A percentile compares a stretch with the other conserved stretches of the same genome.
phyloP scores from a whole-genome alignment of 805 yeast species.

The Candida orba region DNA sequence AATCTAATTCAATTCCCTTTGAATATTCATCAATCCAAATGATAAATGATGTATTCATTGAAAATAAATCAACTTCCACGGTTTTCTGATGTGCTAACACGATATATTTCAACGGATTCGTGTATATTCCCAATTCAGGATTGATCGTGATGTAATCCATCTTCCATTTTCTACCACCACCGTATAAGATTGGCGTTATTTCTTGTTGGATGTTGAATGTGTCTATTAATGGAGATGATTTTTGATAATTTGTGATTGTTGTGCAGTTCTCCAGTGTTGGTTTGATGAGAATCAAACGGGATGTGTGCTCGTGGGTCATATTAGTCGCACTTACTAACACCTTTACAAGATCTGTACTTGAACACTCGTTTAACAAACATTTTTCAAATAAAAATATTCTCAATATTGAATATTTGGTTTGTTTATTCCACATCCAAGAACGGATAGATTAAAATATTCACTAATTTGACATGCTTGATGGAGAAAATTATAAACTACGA shows the following conservation, averaged over 20 bases:
- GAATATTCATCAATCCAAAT: constrained; percentile 32
- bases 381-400: too few relatives aligned
- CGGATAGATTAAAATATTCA: too few relatives aligned
- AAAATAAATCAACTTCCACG: constrained; percentile 29
- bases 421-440: too few relatives aligned
- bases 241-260: constrained; percentile 12
- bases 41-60: constrained; percentile 29
- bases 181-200: constrained; percentile 27
- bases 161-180: constrained; percentile 34
- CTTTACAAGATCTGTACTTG: too few relatives aligned
- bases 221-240: constrained; percentile 11
- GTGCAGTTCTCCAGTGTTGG: constrained; percentile 32
- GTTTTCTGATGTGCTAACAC: constrained; percentile 10
- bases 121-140: neutral
- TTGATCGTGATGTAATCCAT: constrained; percentile 7
- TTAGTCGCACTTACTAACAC: too few relatives aligned
- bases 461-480: too few relatives aligned
- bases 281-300: constrained; percentile 9
- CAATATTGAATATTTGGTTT: too few relatives aligned
- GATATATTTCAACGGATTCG: constrained; percentile 8
- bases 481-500: too few relatives aligned
- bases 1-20: constrained; percentile 32
- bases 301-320: too few relatives aligned
- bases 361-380: too few relatives aligned
- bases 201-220: constrained; percentile 17